Evolutionary conservation across 2,329 filamentous ascomycete genomes (phyloP), one percentile per base, ranked within the genome.

Genomic region (Triangularia verruculosa): DNA sequence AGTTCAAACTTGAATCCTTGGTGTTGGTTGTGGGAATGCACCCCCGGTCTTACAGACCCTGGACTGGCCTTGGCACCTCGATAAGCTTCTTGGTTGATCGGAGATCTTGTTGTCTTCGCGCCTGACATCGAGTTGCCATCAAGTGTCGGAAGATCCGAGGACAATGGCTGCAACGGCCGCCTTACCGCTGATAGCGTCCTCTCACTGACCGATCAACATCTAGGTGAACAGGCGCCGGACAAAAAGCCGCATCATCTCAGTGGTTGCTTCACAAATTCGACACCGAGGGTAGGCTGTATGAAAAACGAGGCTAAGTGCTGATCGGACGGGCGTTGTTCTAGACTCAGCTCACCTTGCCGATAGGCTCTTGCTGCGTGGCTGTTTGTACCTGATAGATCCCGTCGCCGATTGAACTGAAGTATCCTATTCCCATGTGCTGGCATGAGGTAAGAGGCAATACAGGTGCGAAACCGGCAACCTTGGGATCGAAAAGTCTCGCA

Each of bases 11-110:
- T 20, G 39, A 17, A 8, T 47, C 39, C 39, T 47, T 47, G 39
- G 7, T 47, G n/a, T 17, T 20, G 17, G 39, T 47, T 47, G 39
- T 17, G 20, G n/a, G 13, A 20, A 20, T 8, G 7, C 11, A 47
- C 39, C 39, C 39, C 39, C 20, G n/a, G 39, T 47, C 39, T 20
- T 17, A 20, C 11, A 47, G 5, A 9, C 39, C 12, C 17, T 47
- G 2, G 39, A 47, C 13, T 22, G 25, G 11, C 15, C 64, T 66
- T 66, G 61, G 61, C 61, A 17, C 52, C 13, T 17, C 55, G 64
- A 63, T 66, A 66, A 59, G 64, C 61, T 61, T 63, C 64, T 61
- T 39, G 61, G 52, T 54, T 47, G 57, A 59, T 54, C 60, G 52
- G n/a, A 43, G 60, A 62, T 60, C 51, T 62, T 64, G 24, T 43